These are phyloP conservation scores for Inga leiocalycina DNA, from an alignment of 306 rosid genomes.

Conservation along the genomic window DNA sequence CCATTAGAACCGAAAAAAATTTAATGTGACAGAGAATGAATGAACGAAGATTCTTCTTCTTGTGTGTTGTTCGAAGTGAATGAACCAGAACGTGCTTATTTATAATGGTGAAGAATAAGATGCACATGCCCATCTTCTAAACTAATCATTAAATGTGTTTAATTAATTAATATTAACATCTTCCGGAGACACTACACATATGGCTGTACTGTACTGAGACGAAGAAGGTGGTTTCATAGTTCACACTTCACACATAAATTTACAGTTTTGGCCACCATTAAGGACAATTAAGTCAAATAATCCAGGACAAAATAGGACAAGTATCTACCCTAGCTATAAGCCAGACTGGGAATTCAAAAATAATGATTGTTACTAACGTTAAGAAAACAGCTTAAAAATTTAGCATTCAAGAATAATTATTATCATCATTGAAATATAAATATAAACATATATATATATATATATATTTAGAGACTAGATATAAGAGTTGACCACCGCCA, in stretches of 20 bases:
- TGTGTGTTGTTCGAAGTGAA: neutral
- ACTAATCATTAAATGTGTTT: neutral
- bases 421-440: neutral
- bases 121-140: constrained; percentile 3
- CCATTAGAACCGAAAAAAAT: neutral
- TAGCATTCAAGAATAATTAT: neutral
- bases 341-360: neutral
- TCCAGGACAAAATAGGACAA: constrained; percentile 23
- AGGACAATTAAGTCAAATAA: constrained; percentile 38
- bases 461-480: neutral
- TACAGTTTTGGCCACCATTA: constrained; percentile 28
- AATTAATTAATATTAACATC: neutral
- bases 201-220: neutral
- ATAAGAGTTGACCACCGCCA: constrained; percentile 55
- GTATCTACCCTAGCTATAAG: neutral
- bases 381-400: neutral
- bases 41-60: neutral
- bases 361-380: neutral
- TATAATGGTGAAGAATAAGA: constrained; percentile 15
- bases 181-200: neutral
- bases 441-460: neutral
- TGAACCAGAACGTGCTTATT: neutral
- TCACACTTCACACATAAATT: constrained; percentile 29
- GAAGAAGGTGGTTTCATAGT: neutral
- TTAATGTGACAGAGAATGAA: neutral